Evolutionary conservation across 768 basidiomycete species (phyloP), one percentile per base, ranked within the genome.

Genomic region (Tulasnella sp.): DNA sequence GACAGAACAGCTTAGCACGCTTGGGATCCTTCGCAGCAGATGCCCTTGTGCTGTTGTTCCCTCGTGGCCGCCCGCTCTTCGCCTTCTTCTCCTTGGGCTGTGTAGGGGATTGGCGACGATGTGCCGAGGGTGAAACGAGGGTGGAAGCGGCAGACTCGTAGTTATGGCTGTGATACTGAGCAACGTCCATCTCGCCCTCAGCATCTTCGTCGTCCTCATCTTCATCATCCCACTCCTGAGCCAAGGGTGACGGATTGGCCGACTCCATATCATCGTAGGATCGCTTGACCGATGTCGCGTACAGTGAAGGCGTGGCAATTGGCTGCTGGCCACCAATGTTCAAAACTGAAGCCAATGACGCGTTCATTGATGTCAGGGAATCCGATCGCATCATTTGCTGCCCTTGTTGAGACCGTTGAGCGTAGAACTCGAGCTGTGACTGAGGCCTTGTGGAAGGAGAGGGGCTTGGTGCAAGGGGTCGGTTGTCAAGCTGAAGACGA

Each of bases 21-120:
- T 59, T 59, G 0, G 58, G 47, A 15, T 59, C 58, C 58, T 51
- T 59, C 21, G 48, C 45, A 9, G 55, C 55, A 27, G 55, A 56
- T 24, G 55, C 55, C 23, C 55, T 38, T 15, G 34, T 38, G 34
- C 34, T 38, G 41, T 41, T 41, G 27, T 38, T 56, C 15, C 41
- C 38, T 27, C 49, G 49, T n/a, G 47, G 58, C 17, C 58, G 26
- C 21, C 58, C 58, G 38, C 32, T 59, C 58, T 59, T 59, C 11
- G 42, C 38, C 42, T 43, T 44, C 58, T 59, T 59, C 17, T 59
- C 58, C 8, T 32, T 21, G n/a, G 38, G 32, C 44, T 43, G 55
- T 43, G 27, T 27, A 38, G 32, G 21, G 27, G 48, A 51, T 29
- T 29, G 21, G 19, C 58, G 58, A 30, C 45, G 32, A 23, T 27